Evolutionary conservation across 768 basidiomycete species (phyloP), one percentile per base, ranked within the genome.

Genomic region (Tulasnella sp.): DNA sequence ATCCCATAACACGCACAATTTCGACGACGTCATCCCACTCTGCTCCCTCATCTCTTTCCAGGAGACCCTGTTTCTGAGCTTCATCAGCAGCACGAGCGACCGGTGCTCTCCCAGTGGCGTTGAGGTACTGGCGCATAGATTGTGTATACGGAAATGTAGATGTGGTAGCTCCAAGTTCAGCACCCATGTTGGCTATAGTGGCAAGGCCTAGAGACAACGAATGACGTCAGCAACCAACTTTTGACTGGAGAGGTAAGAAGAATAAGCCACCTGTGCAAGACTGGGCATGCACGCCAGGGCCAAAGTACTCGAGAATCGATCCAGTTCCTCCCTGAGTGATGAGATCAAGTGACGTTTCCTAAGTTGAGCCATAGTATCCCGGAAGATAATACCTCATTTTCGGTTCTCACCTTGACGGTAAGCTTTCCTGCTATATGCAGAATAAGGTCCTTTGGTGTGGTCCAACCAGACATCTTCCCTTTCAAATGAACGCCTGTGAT

Each of bases 81-180:
- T 78, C 70, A 66, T 96, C 92, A 0, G 96, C 96, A 29, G 89
- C 89, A 15, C 72, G 73, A 29, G 93, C 93, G 24, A 94, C 91
- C 30, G 85, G 81, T 42, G 79, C 82, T 59, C 96, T 83, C 50
- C 90, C 85, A 8, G 96, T 99, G 19, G 92, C 92, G 63, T 80
- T 76, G 29, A 99, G 80, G 72, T 98, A 99, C 34, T 81, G 76
- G 30, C 82, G 78, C 94, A 98, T 98, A 66, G 82, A 81, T 17
- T 80, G 72, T 15, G 91, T 92, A 72, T 98, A 99, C 3, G 94
- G 93, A 78, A 99, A 99, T 4, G 87, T 91, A 1, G 93, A 94
- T 0, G 96, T 98, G 1, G 96, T 99, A n/a, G 96, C 96, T 41
- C 96, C 96, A n/a, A 98, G 93, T 75, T 99, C 96, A 11, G 96